Evolutionary conservation across 352 stramenopile genomes (phyloP), one percentile per base, ranked within the genome.

Genomic region (Aphanomyces euteiches): DNA sequence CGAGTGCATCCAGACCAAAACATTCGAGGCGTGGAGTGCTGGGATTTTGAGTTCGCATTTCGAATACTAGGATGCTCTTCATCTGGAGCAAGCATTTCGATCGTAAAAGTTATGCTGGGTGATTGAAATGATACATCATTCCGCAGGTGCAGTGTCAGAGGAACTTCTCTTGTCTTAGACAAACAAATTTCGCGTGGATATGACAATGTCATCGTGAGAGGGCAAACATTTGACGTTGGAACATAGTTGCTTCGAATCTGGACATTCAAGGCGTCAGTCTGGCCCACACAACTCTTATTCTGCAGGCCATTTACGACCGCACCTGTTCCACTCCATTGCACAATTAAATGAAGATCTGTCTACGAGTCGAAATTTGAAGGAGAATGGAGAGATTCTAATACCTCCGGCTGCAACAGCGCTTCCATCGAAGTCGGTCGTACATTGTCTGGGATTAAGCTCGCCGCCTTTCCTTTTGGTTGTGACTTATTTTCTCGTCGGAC

Each of bases 401-500:
- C 60, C 19, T 67, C 60, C 3, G 78, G 71, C 17, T 75, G 77
- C 15, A 91, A 69, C 34, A 95, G 48, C 1, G 87, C 84, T 19
- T 87, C 78, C 57, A 63, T 76, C 3, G 82, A 82, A 3, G 83
- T 92, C 2, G 85, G 84, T 50, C 28, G 28, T 28, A 28, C 28
- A 28, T 2, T 28, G 28, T 28, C 28, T 28, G 28, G 28, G 28
- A 28, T 28, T 2, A 28, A 28, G 28, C 28, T 28, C 28, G 28
- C 28, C 2, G 28, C 28, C 28, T 28, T 28, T 28, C 28, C 28
- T 28, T 34, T 70, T 69, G 21, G 47, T 37, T 10, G 36, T 72
- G 86, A 83, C 73, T 93, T 93, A 77, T 95, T 95, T 67, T 92
- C 84, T 54, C 87, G 81, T 45, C 87, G 78, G 28, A 95, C 87